These are phyloP conservation scores for Acacia concinna DNA, from an alignment of 331 rosid species.

Conservation along the genomic window DNA sequence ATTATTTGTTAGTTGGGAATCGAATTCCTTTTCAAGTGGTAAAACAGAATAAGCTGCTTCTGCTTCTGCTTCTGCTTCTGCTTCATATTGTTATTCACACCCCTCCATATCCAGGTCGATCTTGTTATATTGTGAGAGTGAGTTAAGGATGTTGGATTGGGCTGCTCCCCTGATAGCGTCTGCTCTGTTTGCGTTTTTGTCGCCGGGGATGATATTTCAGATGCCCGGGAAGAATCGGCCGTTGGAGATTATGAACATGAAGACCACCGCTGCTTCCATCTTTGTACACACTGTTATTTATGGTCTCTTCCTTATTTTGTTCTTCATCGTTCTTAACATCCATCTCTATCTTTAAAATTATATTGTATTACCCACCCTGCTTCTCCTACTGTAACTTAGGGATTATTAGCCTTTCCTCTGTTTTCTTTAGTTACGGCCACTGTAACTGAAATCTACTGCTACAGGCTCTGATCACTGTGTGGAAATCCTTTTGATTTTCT, in stretches of 20 bases:
- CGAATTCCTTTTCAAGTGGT: constrained; percentile 42
- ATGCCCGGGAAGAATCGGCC: constrained; percentile 78
- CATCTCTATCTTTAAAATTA: constrained; percentile 54
- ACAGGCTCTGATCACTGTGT: background rate
- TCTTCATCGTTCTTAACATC: constrained; percentile 66
- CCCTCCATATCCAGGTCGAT: background rate
- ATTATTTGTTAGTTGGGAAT: constrained; percentile 43
- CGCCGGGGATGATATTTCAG: constrained; percentile 84
- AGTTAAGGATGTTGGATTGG: constrained; percentile 64
- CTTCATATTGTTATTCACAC: background rate
- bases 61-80: background rate
- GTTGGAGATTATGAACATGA: constrained; percentile 76
- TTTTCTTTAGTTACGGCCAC: background rate
- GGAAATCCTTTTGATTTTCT: background rate
- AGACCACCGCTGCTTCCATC: constrained; percentile 78
- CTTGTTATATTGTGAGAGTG: background rate
- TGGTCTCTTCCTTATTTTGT: constrained; percentile 67
- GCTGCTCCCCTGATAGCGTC: constrained; percentile 85
- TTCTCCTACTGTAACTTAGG: background rate
- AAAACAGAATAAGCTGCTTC: background rate
- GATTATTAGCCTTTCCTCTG: background rate
- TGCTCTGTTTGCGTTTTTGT: constrained; percentile 68
- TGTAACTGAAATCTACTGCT: background rate
- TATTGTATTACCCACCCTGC: background rate
- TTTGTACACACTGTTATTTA: constrained; percentile 82